Conservation (phyloP, 2,329 filamentous ascomycete genomes). For the Pseudogymnoascus sp. region DNA sequence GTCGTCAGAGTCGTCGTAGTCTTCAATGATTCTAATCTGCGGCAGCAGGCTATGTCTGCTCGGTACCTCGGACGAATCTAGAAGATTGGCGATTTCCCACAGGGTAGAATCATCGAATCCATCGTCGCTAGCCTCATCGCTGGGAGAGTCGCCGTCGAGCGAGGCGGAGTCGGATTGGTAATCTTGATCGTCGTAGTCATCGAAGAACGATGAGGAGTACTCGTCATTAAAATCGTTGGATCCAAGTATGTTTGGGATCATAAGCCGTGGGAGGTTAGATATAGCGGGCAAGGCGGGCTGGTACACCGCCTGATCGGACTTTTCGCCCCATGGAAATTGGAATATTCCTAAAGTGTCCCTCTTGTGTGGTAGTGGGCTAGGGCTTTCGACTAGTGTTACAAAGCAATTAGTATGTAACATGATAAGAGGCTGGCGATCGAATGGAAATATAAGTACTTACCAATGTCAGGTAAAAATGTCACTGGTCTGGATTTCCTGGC, state of each 20-base stretch:
- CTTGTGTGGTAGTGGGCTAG: constrained; percentile 48
- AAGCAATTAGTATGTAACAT: constrained; percentile 15
- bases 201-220: constrained; percentile 43
- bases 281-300: constrained; percentile 29
- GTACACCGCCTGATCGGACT: constrained; percentile 44
- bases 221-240: constrained; percentile 14
- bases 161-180: constrained; percentile 24
- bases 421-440: background rate
- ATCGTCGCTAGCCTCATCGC: constrained; percentile 35
- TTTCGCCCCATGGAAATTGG: constrained; percentile 58
- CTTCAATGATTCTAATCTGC: constrained; percentile 12
- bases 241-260: background rate
- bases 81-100: constrained; percentile 54
- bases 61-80: constrained; percentile 44
- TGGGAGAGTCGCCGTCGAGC: background rate
- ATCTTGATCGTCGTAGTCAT: constrained; percentile 42
- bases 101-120: constrained; percentile 53
- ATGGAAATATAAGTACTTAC: constrained; percentile 18
- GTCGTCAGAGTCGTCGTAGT: constrained; percentile 15
- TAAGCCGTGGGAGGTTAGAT: background rate
- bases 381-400: constrained; percentile 42
- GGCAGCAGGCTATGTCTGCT: constrained; percentile 44
- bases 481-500: constrained; percentile 46
- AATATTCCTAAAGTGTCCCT: constrained; percentile 54
- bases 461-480: constrained; percentile 53